Evolutionary conservation across 2,329 filamentous ascomycete species (phyloP), one percentile per base, ranked within the genome.

Genomic region (Hawksworthiomyces lignivorus): DNA sequence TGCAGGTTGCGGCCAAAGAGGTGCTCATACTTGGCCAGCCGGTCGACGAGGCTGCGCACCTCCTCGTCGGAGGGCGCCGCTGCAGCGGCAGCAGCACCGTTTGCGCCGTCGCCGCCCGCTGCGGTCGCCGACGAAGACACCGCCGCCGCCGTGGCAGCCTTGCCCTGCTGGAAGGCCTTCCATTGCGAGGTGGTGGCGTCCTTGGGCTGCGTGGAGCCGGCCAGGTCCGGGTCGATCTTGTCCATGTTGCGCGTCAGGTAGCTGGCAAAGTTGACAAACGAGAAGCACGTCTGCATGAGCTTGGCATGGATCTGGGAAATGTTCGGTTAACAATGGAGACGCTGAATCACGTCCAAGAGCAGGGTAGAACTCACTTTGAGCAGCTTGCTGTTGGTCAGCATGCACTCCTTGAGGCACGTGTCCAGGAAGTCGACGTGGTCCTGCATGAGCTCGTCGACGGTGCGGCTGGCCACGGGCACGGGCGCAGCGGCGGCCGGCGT

Each of bases 361-460:
- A 27, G 15, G 39, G 22, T 31, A 18, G 32, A 11, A 62, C 71
- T 50, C 73, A 95, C 90, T 64, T 87, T 83, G 6, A 98, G 67
- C 7, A 98, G 73, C 66, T 95, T 96, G 58, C 87, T 87, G 61
- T 98, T 96, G 17, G 92, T 98, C 50, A 98, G 73, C 88, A 97
- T 97, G 68, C 92, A 97, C 65, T 97, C 92, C 65, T 97, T 98
- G 55, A 98, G 70, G 60, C 92, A 98, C 4, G 92, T 97, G 54
- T 96, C 92, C 36, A 98, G 68, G 61, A 98, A 98, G 63, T 97
- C 92, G 46, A 98, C 89, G 64, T 98, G 92, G 57, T 97, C 89
- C 65, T 97, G 87, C 92, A 98, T 98, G 57, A 98, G 67, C 65
- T 97, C 88, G 56, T 98, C 92, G 1, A 98, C 92, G 0, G 92